Evolutionary conservation across 192 early-diverging fungal genomes (phyloP), one percentile per base, ranked within the genome.

Genomic region (Backusella macrospora): DNA sequence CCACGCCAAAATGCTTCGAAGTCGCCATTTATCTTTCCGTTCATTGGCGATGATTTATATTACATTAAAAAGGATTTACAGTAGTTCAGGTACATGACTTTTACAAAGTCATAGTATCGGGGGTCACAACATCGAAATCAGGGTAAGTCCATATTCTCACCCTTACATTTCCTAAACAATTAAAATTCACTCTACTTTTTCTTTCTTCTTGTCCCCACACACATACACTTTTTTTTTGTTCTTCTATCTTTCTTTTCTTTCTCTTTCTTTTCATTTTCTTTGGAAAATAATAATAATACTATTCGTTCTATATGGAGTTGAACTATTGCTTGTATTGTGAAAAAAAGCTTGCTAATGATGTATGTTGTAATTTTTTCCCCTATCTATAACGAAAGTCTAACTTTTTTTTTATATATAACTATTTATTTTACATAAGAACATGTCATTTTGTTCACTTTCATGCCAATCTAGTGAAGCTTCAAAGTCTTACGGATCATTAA

Each of bases 291-390:
- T 23, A 55, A 21, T 16, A 23, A 12, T 23, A 52, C 23, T 26
- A 55, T 40, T 43, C n/a, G 37, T 40, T 43, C 38, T 42, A 55
- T 55, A 68, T 68, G 66, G 66, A 68, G 40, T 26, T 68, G 43
- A 68, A 68, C 26, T 42, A 43, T 46, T 68, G 67, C 67, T 68
- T 68, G 45, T 47, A 68, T n/a, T 68, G 67, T 68, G 67, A 68
- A 47, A 68, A 68, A 68, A 43, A 15, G 26, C 67, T 68, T 47
- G 23, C 12, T 10, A 15, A 68, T 15, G 67, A 68, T 47, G 67
- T 68, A 68, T 45, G 67, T 44, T 10, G 4, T 21, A 49, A 55
- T 23, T 23, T 59, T 12, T 6, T 26, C 2, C 12, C n/a, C n/a
- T 49, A 49, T 49, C 52, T 59, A 43, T 18, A 59, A 59, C 21